These are phyloP conservation scores for Medicago truncatula DNA, from an alignment of 306 rosid species.

Conservation along the genomic window MtrunA17r5.0-ANR NC_053049.1:45696001-45696500, in stretches of 20 bases:
- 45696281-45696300: conserved; percentile 99
- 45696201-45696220: conserved; percentile 53
- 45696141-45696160: conserved; percentile 72
- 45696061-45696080: neutral
- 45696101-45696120: conserved; percentile 29
- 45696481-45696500: conserved; percentile 96
- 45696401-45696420: conserved; percentile 23
- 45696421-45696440: conserved; percentile 35
- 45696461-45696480: conserved; percentile 40
- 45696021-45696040: conserved; percentile 1
- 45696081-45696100: conserved; percentile 21
- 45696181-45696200: conserved; percentile 62
- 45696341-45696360: conserved; percentile 66
- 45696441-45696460: conserved; percentile 39
- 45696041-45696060: conserved; percentile 1
- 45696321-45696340: conserved; percentile 95
- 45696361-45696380: conserved; percentile 13
- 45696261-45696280: conserved; percentile 96
- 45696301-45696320: conserved; percentile 99
- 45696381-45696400: conserved; percentile 31
- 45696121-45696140: conserved; percentile 29
- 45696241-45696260: conserved; percentile 90
- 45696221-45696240: conserved; percentile 70
- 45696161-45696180: conserved; percentile 69
- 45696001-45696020: conserved; percentile 45